Percentiles rank a stretch among this genome's conserved stretches.
Evolutionary conservation across 495 filamentous ascomycete genomes (phyloP).

Genomic region (Pseudevernia furfuracea): DNA sequence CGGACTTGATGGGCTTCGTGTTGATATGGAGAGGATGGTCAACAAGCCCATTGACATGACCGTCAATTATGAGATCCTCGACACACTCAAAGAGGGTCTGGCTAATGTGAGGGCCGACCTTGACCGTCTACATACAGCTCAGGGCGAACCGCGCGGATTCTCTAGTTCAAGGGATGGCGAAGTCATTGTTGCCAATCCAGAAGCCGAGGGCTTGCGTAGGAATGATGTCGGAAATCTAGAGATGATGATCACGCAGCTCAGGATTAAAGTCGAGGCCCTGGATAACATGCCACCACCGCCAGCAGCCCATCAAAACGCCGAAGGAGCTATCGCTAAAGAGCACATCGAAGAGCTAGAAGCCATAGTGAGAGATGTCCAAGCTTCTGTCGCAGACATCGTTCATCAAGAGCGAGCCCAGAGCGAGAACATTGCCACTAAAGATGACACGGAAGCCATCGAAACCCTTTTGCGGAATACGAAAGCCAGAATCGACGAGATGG

Average conservation of each 20-base stretch:
- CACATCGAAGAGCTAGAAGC: conserved; percentile 55
- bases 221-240: conserved; percentile 80
- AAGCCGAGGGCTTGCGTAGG: conserved; percentile 42
- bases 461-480: conserved; percentile 80
- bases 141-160: conserved; percentile 35
- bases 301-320: conserved; percentile 32
- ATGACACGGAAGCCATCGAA: conserved; percentile 83
- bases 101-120: conserved; percentile 66
- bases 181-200: conserved; percentile 48
- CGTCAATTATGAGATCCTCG: conserved; percentile 75
- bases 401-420: conserved; percentile 36
- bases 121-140: conserved; percentile 57
- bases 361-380: conserved; percentile 52
- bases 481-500: conserved; percentile 68
- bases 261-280: conserved; percentile 74
- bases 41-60: conserved; percentile 75
- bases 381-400: conserved; percentile 42
- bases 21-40: conserved; percentile 66
- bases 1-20: conserved; percentile 63
- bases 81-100: conserved; percentile 73
- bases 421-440: conserved; percentile 47
- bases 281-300: conserved; percentile 51
- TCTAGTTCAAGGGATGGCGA: conserved; percentile 42
- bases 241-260: conserved; percentile 68
- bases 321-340: conserved; percentile 45